A percentile compares a stretch with the other conserved stretches of the same genome.
Conservation (phyloP, 495 filamentous ascomycete genomes). For the Neurospora discreta region DNA sequence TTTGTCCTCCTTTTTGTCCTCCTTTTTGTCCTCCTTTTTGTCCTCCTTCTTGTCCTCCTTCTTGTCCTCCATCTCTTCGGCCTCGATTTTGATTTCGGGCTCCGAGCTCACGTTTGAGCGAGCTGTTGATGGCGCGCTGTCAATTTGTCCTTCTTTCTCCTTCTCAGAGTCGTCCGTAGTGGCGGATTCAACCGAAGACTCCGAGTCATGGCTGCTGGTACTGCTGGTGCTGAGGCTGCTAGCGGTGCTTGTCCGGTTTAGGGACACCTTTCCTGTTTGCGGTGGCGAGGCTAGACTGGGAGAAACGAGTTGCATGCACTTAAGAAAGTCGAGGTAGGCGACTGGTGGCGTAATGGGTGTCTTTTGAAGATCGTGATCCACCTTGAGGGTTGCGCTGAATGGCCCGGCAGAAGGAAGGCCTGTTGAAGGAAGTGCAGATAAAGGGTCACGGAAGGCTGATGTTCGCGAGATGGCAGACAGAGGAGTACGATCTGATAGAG, state of each 20-base stretch:
- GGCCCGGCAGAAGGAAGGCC: conserved; percentile 25
- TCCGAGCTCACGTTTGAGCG: conserved; percentile 46
- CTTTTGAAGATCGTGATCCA: conserved; percentile 30
- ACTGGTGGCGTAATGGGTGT: conserved; percentile 89
- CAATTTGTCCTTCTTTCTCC: conserved; percentile 22
- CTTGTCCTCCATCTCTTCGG: conserved; percentile 14
- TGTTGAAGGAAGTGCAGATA: conserved; percentile 23
- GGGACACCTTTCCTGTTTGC: conserved; percentile 25
- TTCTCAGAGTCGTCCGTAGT: conserved; percentile 26
- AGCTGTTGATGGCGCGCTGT: conserved; percentile 43
- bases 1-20: conserved; percentile 10
- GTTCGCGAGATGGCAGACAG: conserved; percentile 22
- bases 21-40: conserved; percentile 14
- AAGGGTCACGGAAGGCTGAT: conserved; percentile 22
- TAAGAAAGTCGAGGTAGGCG: conserved; percentile 88
- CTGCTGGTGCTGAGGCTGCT: conserved; percentile 18
- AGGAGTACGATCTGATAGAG: conserved; percentile 19
- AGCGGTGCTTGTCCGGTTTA: conserved; percentile 27
- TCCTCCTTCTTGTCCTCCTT: conserved; percentile 10
- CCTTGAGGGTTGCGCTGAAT: conserved; percentile 20
- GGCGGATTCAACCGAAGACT: background rate
- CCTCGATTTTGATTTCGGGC: conserved; percentile 35
- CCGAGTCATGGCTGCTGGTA: conserved; percentile 19
- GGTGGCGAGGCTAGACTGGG: conserved; percentile 42
- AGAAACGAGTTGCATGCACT: conserved; percentile 50